These are phyloP conservation scores for Purpureocillium takamizusanense DNA, from an alignment of 2,329 filamentous ascomycete genomes.

Conservation along the genomic window DNA sequence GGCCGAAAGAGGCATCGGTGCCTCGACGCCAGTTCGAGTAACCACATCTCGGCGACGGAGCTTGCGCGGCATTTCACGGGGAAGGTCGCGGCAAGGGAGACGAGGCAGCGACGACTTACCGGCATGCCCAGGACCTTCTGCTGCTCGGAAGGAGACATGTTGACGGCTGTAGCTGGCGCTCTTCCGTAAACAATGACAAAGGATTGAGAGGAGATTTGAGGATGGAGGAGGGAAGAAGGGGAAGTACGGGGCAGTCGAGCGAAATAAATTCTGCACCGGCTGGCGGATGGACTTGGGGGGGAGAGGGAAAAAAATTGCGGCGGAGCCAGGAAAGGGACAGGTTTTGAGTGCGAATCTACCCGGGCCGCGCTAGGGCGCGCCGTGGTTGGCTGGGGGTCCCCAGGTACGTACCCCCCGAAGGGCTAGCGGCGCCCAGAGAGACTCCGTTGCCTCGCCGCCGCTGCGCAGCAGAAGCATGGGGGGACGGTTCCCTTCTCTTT, in stretches of 20 bases:
- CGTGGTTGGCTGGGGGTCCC: slow-evolving; percentile 7
- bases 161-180: slow-evolving; percentile 29
- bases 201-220: slow-evolving; percentile 54
- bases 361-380: slow-evolving; percentile 24
- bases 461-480: no score
- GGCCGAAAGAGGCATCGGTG: not conserved
- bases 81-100: slow-evolving; percentile 4
- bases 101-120: slow-evolving; percentile 36
- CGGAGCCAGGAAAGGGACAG: slow-evolving; percentile 33
- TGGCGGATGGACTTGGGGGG: slow-evolving; percentile 32
- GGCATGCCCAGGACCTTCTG: slow-evolving; percentile 58
- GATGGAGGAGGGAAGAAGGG: slow-evolving; percentile 33
- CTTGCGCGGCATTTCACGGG: slow-evolving; percentile 19
- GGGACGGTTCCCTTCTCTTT: slow-evolving; percentile 2
- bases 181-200: slow-evolving; percentile 38
- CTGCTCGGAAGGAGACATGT: slow-evolving; percentile 46
- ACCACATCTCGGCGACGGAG: not conserved
- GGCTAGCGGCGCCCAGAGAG: no score
- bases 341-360: slow-evolving; percentile 47
- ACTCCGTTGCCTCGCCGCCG: not conserved
- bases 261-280: slow-evolving; percentile 37
- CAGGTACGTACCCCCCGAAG: slow-evolving; percentile 2
- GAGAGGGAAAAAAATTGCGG: slow-evolving; percentile 40
- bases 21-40: no score
- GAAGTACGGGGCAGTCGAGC: slow-evolving; percentile 25